Evolutionary conservation across 495 filamentous ascomycete genomes (phyloP), one percentile per base, ranked within the genome.

Genomic region (Penicillium maclennaniae): DNA sequence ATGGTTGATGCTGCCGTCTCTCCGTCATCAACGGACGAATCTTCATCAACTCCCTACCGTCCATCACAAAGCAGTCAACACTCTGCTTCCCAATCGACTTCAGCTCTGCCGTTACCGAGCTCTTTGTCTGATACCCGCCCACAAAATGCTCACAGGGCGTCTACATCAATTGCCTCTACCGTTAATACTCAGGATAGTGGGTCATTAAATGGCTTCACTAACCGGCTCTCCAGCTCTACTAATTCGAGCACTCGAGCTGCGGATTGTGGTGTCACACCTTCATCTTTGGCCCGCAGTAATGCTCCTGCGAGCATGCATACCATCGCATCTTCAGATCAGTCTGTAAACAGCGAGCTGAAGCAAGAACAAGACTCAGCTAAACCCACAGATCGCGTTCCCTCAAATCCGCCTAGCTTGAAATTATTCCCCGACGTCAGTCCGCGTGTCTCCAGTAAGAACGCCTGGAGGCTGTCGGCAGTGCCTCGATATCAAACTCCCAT

Each of bases 1-100:
- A 62, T 72, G 60, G 66, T 73, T 10, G 69, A 72, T 19, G 69
- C 62, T n/a, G 63, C 70, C 7, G 65, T 73, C 21, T 66, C 69
- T 1, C 45, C 66, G 46, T 52, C 63, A 28, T 28, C 62, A 6
- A 54, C 57, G 9, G 65, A 70, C n/a, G 66, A 72, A 45, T 20
- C 54, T 0, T 51, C 58, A 23, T 63, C 67, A 7, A 65, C 69
- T 7, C 69, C 67, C 3, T 70, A 73, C 52, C 70, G 63, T 15
- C 56, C 58, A 7, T 43, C 48, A 36, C 53, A 41, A 9, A 31
- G 28, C 16, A 38, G 49, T 16, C 51, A 51, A 7, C 26, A 26
- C 16, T 4, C 16, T 15, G n/a, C 50, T 4, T 59, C 55, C 6
- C 54, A 44, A 21, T 44, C 53, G 9, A 41, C 52, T 16, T 47